These are phyloP conservation scores for Tricholoma furcatifolium DNA, from an alignment of 768 basidiomycete genomes.

Conservation along the genomic window DNA sequence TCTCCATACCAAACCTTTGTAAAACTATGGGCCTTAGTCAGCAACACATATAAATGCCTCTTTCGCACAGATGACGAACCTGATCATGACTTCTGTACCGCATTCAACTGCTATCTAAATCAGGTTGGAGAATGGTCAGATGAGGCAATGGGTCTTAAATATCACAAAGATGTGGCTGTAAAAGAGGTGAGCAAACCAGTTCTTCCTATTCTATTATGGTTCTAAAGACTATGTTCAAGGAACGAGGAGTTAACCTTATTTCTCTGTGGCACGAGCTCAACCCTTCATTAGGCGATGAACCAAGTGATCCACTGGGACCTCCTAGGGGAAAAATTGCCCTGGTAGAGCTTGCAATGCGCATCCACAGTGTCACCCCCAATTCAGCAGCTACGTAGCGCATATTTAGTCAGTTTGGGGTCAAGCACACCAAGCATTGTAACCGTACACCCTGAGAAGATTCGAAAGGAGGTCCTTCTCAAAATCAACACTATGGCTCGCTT, in stretches of 20 bases:
- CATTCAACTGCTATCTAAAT: slow-evolving; percentile 12
- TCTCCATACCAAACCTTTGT: background rate
- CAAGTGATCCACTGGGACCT: too few species aligned
- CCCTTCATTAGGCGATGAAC: background rate
- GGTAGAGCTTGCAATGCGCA: slow-evolving; percentile 19
- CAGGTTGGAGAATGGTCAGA: slow-evolving; percentile 9
- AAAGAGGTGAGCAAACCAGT: slow-evolving; percentile 8
- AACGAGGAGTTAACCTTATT: slow-evolving; percentile 7
- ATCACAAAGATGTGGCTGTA: too few species aligned
- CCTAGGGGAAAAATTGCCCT: slow-evolving; percentile 13
- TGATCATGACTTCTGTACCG: slow-evolving; percentile 7
- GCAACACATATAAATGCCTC: background rate
- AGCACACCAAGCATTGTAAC: slow-evolving; percentile 25
- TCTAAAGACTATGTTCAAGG: background rate
- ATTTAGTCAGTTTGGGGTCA: slow-evolving; percentile 25
- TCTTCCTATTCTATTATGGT: background rate
- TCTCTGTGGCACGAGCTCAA: slow-evolving; percentile 11
- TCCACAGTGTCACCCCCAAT: slow-evolving; percentile 23
- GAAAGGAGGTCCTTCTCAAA: too few species aligned
- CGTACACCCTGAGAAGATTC: too few species aligned
- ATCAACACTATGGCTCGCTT: too few species aligned
- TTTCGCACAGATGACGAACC: background rate
- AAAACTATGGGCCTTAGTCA: slow-evolving; percentile 7
- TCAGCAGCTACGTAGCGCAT: slow-evolving; percentile 24
- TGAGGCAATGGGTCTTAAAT: slow-evolving; percentile 15